Evolutionary conservation across 2,329 filamentous ascomycete genomes (phyloP), one percentile per base, ranked within the genome.

Genomic region (Knufia fluminis): DNA sequence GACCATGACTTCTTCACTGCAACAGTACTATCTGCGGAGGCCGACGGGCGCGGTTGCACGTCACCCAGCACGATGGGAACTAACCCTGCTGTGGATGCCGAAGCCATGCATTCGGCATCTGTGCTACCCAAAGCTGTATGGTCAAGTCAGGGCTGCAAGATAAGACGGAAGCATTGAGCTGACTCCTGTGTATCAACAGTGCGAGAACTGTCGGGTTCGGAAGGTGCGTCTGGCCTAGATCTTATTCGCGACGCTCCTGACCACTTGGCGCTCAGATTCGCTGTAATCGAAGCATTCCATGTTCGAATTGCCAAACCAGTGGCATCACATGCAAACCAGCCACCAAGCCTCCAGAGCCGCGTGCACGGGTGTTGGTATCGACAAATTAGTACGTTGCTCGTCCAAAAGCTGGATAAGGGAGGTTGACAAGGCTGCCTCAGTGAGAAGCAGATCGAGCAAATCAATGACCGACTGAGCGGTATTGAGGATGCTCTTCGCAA

Each of bases 371-470:
- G 1, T 53, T 69, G 24, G 67, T 70, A 40, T 70, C 68, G 4
- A 64, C 62, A 56, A 62, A 68, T 57, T 70, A 70, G 67, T 69
- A 61, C 42, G 66, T 53, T 42, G n/a, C 6, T 9, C 51, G 22
- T 22, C 23, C 16, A 16, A 20, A 6, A n/a, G 3, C 3, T n/a
- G 32, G n/a, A 28, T n/a, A 26, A 14, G 14, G 36, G 33, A 12
- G 19, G 39, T 19, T 52, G 23, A 58, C 23, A 54, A 46, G 14
- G 28, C 28, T 19, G 28, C 23, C 19, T 14, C 40, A 75, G 72
- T 60, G 74, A 77, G 58, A 71, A 66, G 57, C 75, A 76, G 59
- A 74, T 77, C 43, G 73, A 76, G 52, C 58, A 70, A 10, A 75
- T 77, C 45, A 73, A 75, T 55, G 68, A 72, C 24, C 68, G 73